Percentiles rank a stretch among this genome's conserved stretches.
These are phyloP conservation scores for Diaporthe citriasiana DNA, from an alignment of 2,329 filamentous ascomycete genomes.

Conservation along the genomic window DNA sequence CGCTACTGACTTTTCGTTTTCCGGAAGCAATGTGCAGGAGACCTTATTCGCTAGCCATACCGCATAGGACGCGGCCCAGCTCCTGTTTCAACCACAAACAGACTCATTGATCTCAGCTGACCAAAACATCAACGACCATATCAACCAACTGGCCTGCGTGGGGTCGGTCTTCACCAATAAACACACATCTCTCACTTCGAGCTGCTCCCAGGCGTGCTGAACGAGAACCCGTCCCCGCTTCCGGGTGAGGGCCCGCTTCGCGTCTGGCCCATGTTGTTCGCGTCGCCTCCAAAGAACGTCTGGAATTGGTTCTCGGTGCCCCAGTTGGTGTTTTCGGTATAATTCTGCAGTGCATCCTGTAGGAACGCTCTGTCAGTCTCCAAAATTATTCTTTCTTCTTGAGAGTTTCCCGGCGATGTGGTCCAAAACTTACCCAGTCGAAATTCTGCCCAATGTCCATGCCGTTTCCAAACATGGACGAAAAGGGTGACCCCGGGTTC, in stretches of 20 bases:
- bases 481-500: constrained; percentile 61
- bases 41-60: not conserved
- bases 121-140: not conserved
- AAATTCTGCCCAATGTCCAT: constrained; percentile 66
- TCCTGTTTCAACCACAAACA: constrained; percentile 6
- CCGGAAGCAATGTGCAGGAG: not conserved
- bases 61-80: not conserved
- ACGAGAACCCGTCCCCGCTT: constrained; percentile 41
- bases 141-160: not conserved
- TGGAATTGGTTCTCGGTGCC: constrained; percentile 66
- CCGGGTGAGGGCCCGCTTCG: constrained; percentile 38
- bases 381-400: constrained; percentile 45
- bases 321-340: constrained; percentile 68
- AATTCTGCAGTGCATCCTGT: constrained; percentile 70
- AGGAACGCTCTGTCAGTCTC: constrained; percentile 40
- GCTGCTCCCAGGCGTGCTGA: constrained; percentile 40
- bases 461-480: constrained; percentile 64
- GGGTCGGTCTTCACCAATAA: not conserved
- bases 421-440: constrained; percentile 66
- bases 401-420: not conserved
- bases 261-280: constrained; percentile 2
- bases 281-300: constrained; percentile 59
- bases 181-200: constrained; percentile 17
- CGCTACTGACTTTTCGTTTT: not conserved
- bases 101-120: not conserved